phyloP scores from a whole-genome alignment of 1,284 basidiomycete species.

The Lentinula novae-zelandiae region DNA sequence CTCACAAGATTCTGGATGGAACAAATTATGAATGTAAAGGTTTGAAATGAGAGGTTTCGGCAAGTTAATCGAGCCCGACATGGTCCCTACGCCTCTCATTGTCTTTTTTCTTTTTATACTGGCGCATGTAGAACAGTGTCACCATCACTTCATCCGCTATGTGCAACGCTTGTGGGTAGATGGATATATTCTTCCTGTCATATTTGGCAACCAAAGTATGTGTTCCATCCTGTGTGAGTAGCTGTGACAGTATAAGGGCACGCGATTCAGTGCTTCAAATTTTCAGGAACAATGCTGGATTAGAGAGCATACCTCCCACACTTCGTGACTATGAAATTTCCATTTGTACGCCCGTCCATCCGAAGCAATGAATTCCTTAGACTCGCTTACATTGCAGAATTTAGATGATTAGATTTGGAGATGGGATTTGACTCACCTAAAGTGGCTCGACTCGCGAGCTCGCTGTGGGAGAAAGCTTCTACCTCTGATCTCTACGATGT shows the following conservation, averaged over 20 bases:
- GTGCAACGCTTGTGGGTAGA: neutral
- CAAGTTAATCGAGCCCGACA: too few species aligned
- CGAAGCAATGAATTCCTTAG: neutral
- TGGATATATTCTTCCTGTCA: neutral
- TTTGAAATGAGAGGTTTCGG: too few species aligned
- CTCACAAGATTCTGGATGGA: too few species aligned
- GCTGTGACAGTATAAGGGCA: neutral
- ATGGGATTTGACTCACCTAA: neutral
- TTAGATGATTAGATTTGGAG: neutral
- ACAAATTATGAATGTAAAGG: too few species aligned
- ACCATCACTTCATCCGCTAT: neutral
- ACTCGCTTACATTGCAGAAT: neutral
- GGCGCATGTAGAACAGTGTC: slow-evolving; percentile 2
- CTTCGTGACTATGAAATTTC: neutral
- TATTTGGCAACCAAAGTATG: neutral
- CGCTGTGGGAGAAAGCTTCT: neutral
- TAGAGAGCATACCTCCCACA: neutral
- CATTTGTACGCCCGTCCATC: neutral
- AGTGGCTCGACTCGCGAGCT: neutral
- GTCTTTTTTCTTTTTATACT: neutral
- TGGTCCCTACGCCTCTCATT: neutral
- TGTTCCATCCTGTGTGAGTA: neutral
- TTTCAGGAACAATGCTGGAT: neutral
- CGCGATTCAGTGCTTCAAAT: neutral
- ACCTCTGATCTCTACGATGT: neutral